Conservation (phyloP, 179 eudicot genomes). For the Carnegiea gigantea region DNA sequence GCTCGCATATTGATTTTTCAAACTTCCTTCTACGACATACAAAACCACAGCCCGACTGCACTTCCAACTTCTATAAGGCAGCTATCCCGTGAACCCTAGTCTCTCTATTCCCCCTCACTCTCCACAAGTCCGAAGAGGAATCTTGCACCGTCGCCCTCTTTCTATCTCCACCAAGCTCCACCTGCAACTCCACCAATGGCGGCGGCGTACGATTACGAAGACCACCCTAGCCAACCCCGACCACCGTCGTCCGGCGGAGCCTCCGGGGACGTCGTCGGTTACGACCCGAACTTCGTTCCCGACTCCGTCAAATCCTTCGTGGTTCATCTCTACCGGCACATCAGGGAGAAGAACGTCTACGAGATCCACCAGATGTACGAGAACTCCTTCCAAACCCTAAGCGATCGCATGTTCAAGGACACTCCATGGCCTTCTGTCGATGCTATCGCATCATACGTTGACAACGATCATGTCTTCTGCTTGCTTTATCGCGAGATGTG, state of each 20-base stretch:
- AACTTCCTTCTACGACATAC: too few relatives aligned
- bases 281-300: conserved; percentile 83
- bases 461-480: conserved; percentile 92
- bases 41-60: too few relatives aligned
- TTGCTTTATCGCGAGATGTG: conserved; percentile 90
- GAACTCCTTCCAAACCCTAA: conserved; percentile 66
- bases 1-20: too few relatives aligned
- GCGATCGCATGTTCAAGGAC: conserved; percentile 81
- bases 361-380: conserved; percentile 99
- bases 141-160: too few relatives aligned
- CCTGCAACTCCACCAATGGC: conserved; percentile 43
- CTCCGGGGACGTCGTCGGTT: conserved; percentile 17
- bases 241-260: conserved; percentile 22
- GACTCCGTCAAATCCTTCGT: conserved; percentile 92
- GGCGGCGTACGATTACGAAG: conserved; percentile 54
- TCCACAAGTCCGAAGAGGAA: too few relatives aligned
- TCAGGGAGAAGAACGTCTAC: conserved; percentile 89
- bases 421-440: conserved; percentile 91
- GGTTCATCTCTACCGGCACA: conserved; percentile 84
- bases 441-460: conserved; percentile 71
- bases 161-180: too few relatives aligned
- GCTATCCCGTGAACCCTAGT: conserved; percentile 13
- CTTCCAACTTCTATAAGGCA: neutral
- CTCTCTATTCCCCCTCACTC: neutral
- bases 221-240: conserved; percentile 26